These are phyloP conservation scores for Leishmania lainsoni DNA, from an alignment of 208 protist genomes.

Conservation along the genomic window DNA sequence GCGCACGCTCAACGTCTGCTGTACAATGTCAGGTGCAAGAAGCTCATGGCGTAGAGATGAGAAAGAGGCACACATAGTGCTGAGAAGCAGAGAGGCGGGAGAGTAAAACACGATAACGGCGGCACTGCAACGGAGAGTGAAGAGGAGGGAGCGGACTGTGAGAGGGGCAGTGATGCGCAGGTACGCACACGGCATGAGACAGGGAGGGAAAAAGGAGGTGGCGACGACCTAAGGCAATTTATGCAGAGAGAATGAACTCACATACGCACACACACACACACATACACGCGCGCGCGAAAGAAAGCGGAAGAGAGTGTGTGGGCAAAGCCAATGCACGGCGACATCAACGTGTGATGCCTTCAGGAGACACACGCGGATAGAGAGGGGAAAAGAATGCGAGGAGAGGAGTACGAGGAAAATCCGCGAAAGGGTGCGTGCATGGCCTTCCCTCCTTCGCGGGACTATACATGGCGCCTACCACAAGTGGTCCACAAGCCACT, in stretches of 20 bases:
- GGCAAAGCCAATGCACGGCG: too few relatives aligned
- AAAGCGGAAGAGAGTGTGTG: too few relatives aligned
- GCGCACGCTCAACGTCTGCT: neutral
- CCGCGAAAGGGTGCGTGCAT: neutral
- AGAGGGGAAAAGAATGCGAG: too few relatives aligned
- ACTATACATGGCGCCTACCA: neutral
- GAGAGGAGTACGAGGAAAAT: neutral
- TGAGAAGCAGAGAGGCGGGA: neutral
- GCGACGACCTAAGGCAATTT: too few relatives aligned
- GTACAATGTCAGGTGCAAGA: neutral
- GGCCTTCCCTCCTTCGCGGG: neutral
- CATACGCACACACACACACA: too few relatives aligned
- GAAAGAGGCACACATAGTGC: neutral
- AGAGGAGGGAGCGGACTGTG: neutral
- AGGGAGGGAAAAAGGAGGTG: too few relatives aligned
- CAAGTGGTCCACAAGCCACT: neutral
- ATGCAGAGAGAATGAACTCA: too few relatives aligned
- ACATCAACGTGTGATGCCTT: too few relatives aligned
- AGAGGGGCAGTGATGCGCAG: neutral
- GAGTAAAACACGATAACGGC: neutral
- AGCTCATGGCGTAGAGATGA: neutral
- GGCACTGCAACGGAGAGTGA: neutral
- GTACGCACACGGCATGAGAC: neutral
- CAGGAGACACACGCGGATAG: too few relatives aligned
- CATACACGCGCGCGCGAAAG: too few relatives aligned